These are phyloP conservation scores for Teunomyces atbi DNA, from an alignment of 805 yeast genomes.

Conservation along the genomic window DNA sequence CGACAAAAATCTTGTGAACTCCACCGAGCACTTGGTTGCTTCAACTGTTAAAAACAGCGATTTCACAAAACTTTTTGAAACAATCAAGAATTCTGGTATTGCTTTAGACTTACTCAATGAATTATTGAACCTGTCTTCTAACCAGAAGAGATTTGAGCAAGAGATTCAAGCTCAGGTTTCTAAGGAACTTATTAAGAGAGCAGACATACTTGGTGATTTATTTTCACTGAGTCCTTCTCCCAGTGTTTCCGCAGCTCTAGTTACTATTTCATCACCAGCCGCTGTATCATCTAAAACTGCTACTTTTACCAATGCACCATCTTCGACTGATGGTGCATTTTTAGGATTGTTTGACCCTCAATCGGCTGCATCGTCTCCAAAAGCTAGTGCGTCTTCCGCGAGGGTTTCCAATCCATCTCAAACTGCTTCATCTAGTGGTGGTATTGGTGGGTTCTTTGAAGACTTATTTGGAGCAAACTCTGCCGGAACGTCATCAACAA, in stretches of 20 bases:
- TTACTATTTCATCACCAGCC: neutral
- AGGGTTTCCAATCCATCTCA: neutral
- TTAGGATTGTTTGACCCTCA: slow-evolving; percentile 1
- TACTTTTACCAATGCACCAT: neutral
- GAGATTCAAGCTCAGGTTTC: neutral
- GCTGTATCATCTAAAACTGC: neutral
- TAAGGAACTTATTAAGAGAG: slow-evolving; percentile 6
- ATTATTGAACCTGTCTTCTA: neutral
- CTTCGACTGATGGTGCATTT: slow-evolving; percentile 1
- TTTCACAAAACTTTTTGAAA: slow-evolving; percentile 18
- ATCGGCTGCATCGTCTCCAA: neutral
- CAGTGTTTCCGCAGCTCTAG: neutral
- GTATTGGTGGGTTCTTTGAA: slow-evolving; percentile 4
- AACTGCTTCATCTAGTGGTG: neutral
- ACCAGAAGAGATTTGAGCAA: neutral
- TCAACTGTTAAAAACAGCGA: slow-evolving; percentile 22
- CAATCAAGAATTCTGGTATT: slow-evolving; percentile 27
- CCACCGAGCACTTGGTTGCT: slow-evolving; percentile 19
- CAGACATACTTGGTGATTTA: neutral
- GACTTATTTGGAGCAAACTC: slow-evolving; percentile 8
- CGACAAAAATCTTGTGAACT: slow-evolving; percentile 17
- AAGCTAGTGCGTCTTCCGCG: neutral
- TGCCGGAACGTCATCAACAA: neutral
- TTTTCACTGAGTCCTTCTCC: neutral
- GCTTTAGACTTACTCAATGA: slow-evolving; percentile 15